Base-by-base conservation (phyloP, 192 early-diverging fungal species). In the Spinellus fusiger region DNA sequence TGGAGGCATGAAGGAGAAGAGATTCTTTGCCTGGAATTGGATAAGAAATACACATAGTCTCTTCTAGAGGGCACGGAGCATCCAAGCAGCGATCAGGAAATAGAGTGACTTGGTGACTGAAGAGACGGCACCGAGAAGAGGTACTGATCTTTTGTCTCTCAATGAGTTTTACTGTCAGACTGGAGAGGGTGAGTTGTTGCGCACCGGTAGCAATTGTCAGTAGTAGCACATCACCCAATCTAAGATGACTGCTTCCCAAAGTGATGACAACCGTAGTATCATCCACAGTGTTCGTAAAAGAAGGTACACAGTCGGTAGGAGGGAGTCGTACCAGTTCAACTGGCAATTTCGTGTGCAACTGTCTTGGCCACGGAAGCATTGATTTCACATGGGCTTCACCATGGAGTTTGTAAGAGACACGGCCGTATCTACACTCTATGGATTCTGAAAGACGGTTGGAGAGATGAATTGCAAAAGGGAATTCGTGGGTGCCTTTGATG, bases 391-490 rank as follows among this genome's bases (percentile, higher is more conserved):
- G 64, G 34, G 57, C 56, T 50, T 66, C 35, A 26, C 64, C 58
- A 18, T 29, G 35, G 48, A 70, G 49, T 55, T 63, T 59, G 29
- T 70, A 70, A 4, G 51, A 56, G 16, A 70, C 56, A 13, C 48
- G 62, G 3, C 68, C 68, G 5, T 64, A 34, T 25, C 58, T 61
- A 31, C 68, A 70, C 34, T 70, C 68, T 1, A 70, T 63, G 15
- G 68, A 61, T 49, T 70, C 68, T 44, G 68, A 64, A 9, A 70
- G 28, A 16, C 57, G 47, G 38, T 59, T 70, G 8, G 68, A 64
- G 9, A 70, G 26, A n/a, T 64, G 49, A 12, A 70, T 64, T 31
- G 64, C 68, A 56, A 70, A 70, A 0, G 68, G 68, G 20, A 70
- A 64, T 27, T 44, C 25, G n/a, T 64, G 55, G 1, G 25, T 48